Evolutionary conservation across 768 basidiomycete genomes (phyloP), one percentile per base, ranked within the genome.

Genomic region (Suillus subaureus): DNA sequence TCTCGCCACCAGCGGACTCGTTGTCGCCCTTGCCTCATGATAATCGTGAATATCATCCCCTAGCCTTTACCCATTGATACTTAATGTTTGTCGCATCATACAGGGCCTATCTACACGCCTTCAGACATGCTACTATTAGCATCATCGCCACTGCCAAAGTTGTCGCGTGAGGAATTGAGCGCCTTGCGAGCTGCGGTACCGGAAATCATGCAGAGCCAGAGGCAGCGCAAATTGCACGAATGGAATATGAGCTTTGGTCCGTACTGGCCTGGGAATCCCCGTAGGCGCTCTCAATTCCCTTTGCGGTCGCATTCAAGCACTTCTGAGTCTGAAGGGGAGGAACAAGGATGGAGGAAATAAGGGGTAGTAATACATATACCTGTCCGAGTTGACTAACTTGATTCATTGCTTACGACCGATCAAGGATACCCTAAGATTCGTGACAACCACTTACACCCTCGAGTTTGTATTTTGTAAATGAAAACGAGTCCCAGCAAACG

Each of bases 201-300:
- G 28, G 77, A 77, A 68, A 61, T 77, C 47, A 56, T 78, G 35
- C 69, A 63, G 67, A 71, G 66, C 37, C 68, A 68, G 13, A 75
- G 51, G 57, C 73, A 68, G 58, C 75, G 73, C 68, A 77, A 73
- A 39, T 62, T 77, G 26, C 16, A 26, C 21, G 70, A 60, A 6
- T 76, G 75, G 75, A 66, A 62, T 15, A 62, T 60, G 12, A 70
- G 67, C 8, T 65, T 66, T 4, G 31, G 65, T 31, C 47, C 61
- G n/a, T 9, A 67, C 16, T 52, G 47, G 47, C 47, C 47, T 8
- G 33, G 40, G 49, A 26, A 6, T 35, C 67, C 72, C 2, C 33
- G 5, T n/a, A 56, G n/a, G 15, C n/a, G 35, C n/a, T 8, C 35
- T 16, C 56, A 39, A 23, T 57, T 57, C 15, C n/a, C 35, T 15